phyloP scores from a whole-genome alignment of 257 asterid genomes.

The Solanum etuberosum region DNA sequence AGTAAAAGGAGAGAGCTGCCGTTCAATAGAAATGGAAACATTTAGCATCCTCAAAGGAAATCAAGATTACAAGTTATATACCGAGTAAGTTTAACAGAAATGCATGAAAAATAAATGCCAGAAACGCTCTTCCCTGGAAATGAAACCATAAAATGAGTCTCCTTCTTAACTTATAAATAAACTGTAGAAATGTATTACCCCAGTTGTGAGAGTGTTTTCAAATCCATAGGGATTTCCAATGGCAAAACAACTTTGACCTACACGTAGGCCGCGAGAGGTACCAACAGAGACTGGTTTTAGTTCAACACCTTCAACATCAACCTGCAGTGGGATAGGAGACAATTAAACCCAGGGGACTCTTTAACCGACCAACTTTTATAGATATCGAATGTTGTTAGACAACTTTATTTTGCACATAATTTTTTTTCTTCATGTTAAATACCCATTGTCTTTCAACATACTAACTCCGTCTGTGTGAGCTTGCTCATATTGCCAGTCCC shows the following conservation, averaged over 20 bases:
- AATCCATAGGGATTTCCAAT: conserved; percentile 88
- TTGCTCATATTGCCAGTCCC: neutral
- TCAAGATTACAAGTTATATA: neutral
- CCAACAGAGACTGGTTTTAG: conserved; percentile 59
- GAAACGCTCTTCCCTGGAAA: neutral
- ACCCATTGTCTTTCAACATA: neutral
- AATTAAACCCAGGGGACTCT: neutral
- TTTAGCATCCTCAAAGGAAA: neutral
- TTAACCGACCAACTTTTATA: neutral
- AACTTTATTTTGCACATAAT: neutral
- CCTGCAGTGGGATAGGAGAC: conserved; percentile 24
- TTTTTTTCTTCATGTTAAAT: neutral
- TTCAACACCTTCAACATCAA: conserved; percentile 53
- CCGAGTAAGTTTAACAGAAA: neutral
- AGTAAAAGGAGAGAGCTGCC: neutral
- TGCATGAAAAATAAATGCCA: neutral
- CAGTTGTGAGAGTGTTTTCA: conserved; percentile 80
- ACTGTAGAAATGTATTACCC: conserved; percentile 29
- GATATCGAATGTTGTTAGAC: neutral
- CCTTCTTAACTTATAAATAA: neutral
- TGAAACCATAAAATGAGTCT: neutral
- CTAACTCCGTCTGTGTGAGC: neutral
- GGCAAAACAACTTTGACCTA: conserved; percentile 85
- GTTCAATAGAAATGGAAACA: neutral
- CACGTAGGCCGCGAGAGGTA: conserved; percentile 47